These are phyloP conservation scores for Toxicodendron radicans DNA, from an alignment of 345 rosid genomes.

Conservation along the genomic window DNA sequence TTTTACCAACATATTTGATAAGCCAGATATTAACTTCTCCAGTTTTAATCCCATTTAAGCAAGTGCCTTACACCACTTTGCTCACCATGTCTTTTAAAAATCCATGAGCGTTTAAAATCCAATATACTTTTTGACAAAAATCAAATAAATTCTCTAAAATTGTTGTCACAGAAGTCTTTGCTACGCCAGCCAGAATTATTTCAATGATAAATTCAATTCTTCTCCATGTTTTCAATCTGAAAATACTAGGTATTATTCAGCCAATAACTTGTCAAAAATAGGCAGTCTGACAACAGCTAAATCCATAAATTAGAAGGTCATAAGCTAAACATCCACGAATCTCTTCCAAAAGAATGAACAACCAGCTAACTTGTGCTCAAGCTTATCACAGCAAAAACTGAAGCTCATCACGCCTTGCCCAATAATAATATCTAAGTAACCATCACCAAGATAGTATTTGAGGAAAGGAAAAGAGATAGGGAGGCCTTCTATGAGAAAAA, in stretches of 20 bases:
- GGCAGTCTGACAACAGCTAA: background rate
- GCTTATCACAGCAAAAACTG: background rate
- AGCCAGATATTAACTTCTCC: background rate
- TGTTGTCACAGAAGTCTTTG: background rate
- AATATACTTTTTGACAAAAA: background rate
- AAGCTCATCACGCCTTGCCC: slow-evolving; percentile 9
- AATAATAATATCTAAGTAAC: background rate
- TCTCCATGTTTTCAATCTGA: slow-evolving; percentile 4
- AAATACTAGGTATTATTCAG: background rate
- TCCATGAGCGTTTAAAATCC: background rate
- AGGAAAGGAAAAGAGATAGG: background rate
- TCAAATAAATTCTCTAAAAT: background rate
- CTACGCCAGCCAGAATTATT: slow-evolving; percentile 1
- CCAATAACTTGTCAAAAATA: background rate
- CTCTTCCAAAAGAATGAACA: background rate
- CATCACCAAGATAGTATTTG: background rate
- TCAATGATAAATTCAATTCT: background rate
- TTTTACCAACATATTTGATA: background rate
- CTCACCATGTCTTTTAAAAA: background rate
- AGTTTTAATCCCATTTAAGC: background rate
- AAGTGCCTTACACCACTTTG: background rate
- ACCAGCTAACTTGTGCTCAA: background rate
- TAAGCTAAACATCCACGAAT: background rate
- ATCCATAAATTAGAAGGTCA: background rate
- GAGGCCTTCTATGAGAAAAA: too few species aligned